Evolutionary conservation across 768 basidiomycete species (phyloP), one percentile per base, ranked within the genome.

Genomic region (Tricholoma sp.): DNA sequence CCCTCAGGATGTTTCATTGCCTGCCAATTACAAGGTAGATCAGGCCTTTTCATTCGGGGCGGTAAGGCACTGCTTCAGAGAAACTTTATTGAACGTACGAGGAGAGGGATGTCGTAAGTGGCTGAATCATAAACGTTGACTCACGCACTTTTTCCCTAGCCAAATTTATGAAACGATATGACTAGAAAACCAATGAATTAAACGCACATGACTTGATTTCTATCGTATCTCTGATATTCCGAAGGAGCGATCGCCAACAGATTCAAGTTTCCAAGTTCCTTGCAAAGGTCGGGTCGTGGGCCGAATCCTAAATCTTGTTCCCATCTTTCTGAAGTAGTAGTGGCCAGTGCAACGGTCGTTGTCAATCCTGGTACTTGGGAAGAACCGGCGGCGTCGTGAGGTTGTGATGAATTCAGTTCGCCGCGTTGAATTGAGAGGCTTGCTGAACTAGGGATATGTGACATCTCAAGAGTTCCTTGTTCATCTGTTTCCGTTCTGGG

Each of bases 1-100:
- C 57, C 57, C 21, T 58, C 52, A 4, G 57, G 57, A 39, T 58
- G 52, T 10, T 32, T 54, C 32, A 32, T 18, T 16, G 52, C 14
- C 21, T 54, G 41, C 52, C 57, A 58, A 47, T 22, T 32, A 14
- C 18, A 6, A 10, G 43, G 43, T 55, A 32, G 12, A 43, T 50
- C 10, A 2, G 18, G 29, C 54, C 45, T 47, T 46, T 24, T 5
- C 16, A 39, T 43, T 14, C 21, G 18, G 3, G 19, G 16, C 7
- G 8, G 19, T 45, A 18, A 27, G 27, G 14, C 7, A 5, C 27
- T 14, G 19, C n/a, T 29, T 27, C 4, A 16, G 41, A 29, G n/a
- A 29, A 29, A 45, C 22, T 8, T 52, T 7, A 4, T 9, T 1
- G 6, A 29, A 6, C 39, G 18, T 45, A 54, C 53, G 41, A 11